A percentile compares a stretch with the other conserved stretches of the same genome.
Evolutionary conservation across 106 monocot species (phyloP).

Genomic region (Acorus calamus): DNA sequence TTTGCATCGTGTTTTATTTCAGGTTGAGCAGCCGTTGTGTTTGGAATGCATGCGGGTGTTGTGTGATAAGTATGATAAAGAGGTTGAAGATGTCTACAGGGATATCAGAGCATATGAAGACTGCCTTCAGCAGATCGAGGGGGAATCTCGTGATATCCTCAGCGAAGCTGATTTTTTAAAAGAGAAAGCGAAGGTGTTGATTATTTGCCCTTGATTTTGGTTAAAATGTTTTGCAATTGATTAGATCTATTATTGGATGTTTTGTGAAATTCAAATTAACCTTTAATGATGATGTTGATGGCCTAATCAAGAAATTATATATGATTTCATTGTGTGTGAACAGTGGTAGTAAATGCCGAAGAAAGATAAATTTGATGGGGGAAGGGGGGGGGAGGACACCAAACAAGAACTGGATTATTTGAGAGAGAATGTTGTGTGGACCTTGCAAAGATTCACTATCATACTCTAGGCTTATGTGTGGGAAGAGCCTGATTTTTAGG

Average conservation of each 20-base stretch:
- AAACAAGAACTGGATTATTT: too few relatives aligned
- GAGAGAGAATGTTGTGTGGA: too few relatives aligned
- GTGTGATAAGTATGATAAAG: constrained; percentile 87
- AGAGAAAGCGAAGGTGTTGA: constrained; percentile 79
- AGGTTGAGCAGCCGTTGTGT: constrained; percentile 96
- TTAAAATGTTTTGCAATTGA: not conserved
- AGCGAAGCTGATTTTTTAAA: constrained; percentile 71
- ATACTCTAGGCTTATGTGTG: too few relatives aligned
- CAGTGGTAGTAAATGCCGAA: too few relatives aligned
- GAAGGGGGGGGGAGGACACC: too few relatives aligned
- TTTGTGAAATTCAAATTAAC: not conserved
- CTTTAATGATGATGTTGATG: too few relatives aligned
- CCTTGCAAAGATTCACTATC: too few relatives aligned
- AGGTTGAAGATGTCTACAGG: constrained; percentile 84
- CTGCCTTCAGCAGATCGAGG: constrained; percentile 55
- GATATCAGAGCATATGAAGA: constrained; percentile 93
- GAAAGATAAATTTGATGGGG: too few relatives aligned
- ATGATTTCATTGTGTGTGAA: too few relatives aligned
- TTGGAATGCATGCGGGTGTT: constrained; percentile 90
- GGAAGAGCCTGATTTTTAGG: too few relatives aligned
- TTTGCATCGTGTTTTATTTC: not conserved
- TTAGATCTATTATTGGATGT: not conserved
- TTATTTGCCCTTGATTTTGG: not conserved
- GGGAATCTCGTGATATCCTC: constrained; percentile 48
- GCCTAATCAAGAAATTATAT: too few relatives aligned